Conservation (phyloP, 2,329 filamentous ascomycete genomes). For the Clonostachys byssicola region DNA sequence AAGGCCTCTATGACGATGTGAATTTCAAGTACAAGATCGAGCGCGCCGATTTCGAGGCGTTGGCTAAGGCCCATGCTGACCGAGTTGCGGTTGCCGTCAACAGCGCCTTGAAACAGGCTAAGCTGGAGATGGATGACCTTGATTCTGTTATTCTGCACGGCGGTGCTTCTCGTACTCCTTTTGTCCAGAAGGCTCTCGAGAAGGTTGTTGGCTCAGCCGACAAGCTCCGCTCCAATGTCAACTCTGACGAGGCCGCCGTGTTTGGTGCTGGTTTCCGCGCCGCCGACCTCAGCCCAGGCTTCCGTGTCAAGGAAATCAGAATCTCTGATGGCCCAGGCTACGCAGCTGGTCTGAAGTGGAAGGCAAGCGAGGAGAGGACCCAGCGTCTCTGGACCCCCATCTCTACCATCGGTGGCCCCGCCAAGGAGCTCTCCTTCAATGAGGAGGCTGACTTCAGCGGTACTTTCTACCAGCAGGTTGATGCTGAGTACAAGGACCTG, state of each 20-base stretch:
- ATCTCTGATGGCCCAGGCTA: conserved; percentile 75
- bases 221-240: conserved; percentile 90
- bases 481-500: conserved; percentile 54
- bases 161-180: conserved; percentile 84
- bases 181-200: conserved; percentile 88
- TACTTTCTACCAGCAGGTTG: conserved; percentile 72
- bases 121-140: conserved; percentile 69
- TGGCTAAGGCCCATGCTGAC: conserved; percentile 63
- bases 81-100: conserved; percentile 68
- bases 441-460: conserved; percentile 80
- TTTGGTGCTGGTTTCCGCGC: conserved; percentile 95
- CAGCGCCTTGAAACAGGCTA: conserved; percentile 69
- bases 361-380: conserved; percentile 65
- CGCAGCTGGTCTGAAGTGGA: conserved; percentile 71
- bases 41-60: conserved; percentile 74
- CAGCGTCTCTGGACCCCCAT: conserved; percentile 80
- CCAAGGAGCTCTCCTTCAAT: conserved; percentile 83
- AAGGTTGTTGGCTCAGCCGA: conserved; percentile 64
- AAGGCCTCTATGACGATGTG: conserved; percentile 85
- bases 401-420: conserved; percentile 67
- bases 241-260: conserved; percentile 93
- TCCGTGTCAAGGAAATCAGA: conserved; percentile 96
- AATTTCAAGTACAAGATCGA: conserved; percentile 91
- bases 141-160: conserved; percentile 93
- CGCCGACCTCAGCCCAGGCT: conserved; percentile 86